Evolutionary conservation across 169 alveolate genomes (phyloP), one percentile per base, ranked within the genome.

Genomic region (Plasmodium gonderi): DNA sequence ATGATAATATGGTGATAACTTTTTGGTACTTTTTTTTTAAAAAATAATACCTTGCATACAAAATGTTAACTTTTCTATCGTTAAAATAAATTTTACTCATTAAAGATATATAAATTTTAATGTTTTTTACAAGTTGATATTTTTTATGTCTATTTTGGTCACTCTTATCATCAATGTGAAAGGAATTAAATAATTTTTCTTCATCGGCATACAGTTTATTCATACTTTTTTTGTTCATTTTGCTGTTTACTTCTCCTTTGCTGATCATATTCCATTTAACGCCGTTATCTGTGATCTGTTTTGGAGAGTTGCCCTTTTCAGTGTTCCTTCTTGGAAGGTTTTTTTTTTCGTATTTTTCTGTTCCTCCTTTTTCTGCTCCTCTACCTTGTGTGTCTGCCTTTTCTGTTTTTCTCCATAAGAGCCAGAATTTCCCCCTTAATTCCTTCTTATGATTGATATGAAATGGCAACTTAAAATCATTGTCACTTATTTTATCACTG

Each of bases 21-120:
- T 72, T 83, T 72, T 42, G 40, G 64, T 83, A 83, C 64, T 83
- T 83, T 69, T 83, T 45, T 83, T 83, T 83, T 72, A 83, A 83
- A 49, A 83, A 83, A 72, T 83, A 83, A 47, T 83, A 83, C 26
- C 92, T 33, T 40, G 92, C 92, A 83, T 83, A 83, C 42, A 83
- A 69, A 69, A 83, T 83, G 33, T 83, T 69, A n/a, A 83, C 92
- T 44, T 83, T 83, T 14, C 92, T 83, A 40, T 83, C 76, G 77
- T 83, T 83, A 40, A 49, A 83, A 69, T 83, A 83, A 14, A 83
- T 83, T 83, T 83, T 83, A 17, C 64, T 83, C 29, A 83, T 45
- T 83, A 83, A 42, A 12, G 92, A 83, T 72, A 83, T 12, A 64
- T 83, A 83, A 45, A 83, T 83, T 83, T 83, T 83, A n/a, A 83